Evolutionary conservation across 75 land plant genomes (phyloP), one percentile per base, ranked within the genome.

Genomic region (Selaginella moellendorffii): DNA sequence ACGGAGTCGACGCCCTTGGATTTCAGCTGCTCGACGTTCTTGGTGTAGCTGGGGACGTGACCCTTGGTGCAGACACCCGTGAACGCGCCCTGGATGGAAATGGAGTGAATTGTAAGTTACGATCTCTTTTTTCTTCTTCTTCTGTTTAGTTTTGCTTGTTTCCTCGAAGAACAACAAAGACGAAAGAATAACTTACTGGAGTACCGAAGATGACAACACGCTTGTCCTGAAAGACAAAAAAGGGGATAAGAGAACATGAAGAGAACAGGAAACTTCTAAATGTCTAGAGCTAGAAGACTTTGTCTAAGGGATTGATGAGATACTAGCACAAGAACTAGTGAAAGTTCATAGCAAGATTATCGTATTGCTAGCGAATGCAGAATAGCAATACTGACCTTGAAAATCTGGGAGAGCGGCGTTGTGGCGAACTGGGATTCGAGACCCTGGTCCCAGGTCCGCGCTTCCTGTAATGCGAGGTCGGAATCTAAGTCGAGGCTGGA

Each of bases 11-110:
- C 72, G 22, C 95, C 93, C 65, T 92, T 88, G 17, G 78, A 84
- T 73, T 83, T 92, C 24, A 92, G 81, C 62, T 88, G 81, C 2
- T 92, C 90, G 27, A 79, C 67, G 67, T 85, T 85, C 23, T 85
- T 88, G 71, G 71, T 70, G 72, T 85, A 92, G 71, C 97, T 88
- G 5, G 97, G 97, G 8, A 92, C 97, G 67, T 92, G 97, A 54
- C 71, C 74, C 19, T 65, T 64, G 1, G 97, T 77, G 63, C 97
- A 92, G 67, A 92, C 95, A 12, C 97, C 97, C 0, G 97, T 92
- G 26, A 68, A 92, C 14, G 97, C 97, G 60, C 97, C 97, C 95
- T 91, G 68, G 21, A 74, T 28, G 62, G 20, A 68, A 20, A 12
- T 24, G 5, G 46, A 5, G 46, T 36, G 46, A n/a, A n/a, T n/a